Percentiles rank a stretch among this genome's conserved stretches.
These are phyloP conservation scores for Cladophialophora carrionii DNA, from an alignment of 2,329 filamentous ascomycete species.

Conservation along the genomic window DNA sequence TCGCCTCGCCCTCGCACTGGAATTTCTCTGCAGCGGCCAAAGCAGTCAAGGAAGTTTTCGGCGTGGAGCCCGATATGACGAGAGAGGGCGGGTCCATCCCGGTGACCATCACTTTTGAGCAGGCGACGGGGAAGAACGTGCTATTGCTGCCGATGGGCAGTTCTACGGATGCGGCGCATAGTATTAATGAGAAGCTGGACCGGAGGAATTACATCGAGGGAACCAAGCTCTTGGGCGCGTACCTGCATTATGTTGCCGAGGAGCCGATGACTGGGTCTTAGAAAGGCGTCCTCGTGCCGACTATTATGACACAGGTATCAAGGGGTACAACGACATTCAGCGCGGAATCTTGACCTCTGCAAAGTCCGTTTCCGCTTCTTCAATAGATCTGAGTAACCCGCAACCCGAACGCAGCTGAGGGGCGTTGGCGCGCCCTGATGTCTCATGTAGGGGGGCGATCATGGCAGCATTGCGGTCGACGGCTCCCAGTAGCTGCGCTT, in stretches of 20 bases:
- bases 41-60: conserved; percentile 95
- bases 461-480: too few relatives aligned
- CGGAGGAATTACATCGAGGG: conserved; percentile 98
- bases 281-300: neutral
- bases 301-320: too few relatives aligned
- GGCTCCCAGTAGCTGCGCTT: too few relatives aligned
- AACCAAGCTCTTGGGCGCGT: conserved; percentile 91
- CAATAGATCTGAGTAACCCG: too few relatives aligned
- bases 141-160: conserved; percentile 94
- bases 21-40: conserved; percentile 95
- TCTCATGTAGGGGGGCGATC: too few relatives aligned
- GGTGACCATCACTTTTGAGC: conserved; percentile 94
- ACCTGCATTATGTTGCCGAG: conserved; percentile 92
- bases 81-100: conserved; percentile 97
- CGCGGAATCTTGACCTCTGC: too few relatives aligned
- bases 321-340: too few relatives aligned
- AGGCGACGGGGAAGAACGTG: conserved; percentile 97
- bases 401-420: too few relatives aligned
- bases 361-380: too few relatives aligned
- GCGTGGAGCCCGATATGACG: conserved; percentile 90
- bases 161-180: conserved; percentile 94
- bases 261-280: conserved; percentile 64
- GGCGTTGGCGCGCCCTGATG: too few relatives aligned
- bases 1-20: conserved; percentile 96
- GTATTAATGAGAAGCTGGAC: conserved; percentile 98